Conservation (phyloP, 495 filamentous ascomycete species). For the Neurospora cerealis region DNA sequence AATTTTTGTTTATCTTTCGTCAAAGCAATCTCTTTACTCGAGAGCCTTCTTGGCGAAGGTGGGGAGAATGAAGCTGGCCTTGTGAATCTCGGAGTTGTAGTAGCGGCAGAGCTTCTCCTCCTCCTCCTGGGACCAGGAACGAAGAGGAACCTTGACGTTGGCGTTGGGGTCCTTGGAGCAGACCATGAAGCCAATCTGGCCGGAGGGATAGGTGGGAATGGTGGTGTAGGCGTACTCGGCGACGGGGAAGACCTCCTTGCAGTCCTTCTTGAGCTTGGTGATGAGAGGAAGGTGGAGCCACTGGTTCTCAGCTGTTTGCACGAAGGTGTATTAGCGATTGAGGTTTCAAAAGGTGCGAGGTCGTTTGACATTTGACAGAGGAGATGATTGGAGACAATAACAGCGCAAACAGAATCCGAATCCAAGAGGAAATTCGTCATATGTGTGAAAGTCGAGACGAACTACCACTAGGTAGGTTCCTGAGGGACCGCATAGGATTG, state of each 20-base stretch:
- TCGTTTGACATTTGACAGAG: slow-evolving; percentile 2
- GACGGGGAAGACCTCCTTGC: slow-evolving; percentile 92
- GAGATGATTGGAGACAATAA: not conserved
- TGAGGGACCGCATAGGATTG: slow-evolving; percentile 10
- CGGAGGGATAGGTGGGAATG: slow-evolving; percentile 97
- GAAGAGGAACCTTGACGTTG: slow-evolving; percentile 74
- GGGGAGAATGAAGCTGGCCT: slow-evolving; percentile 85
- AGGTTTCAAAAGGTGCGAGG: not conserved
- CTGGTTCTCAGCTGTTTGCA: slow-evolving; percentile 81
- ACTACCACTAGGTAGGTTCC: slow-evolving; percentile 25
- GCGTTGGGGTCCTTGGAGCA: slow-evolving; percentile 86
- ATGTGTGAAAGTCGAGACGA: slow-evolving; percentile 16
- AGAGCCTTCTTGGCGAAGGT: slow-evolving; percentile 82
- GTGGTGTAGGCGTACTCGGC: slow-evolving; percentile 99
- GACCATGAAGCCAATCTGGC: slow-evolving; percentile 99
- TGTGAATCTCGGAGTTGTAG: slow-evolving; percentile 93
- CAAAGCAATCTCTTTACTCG: slow-evolving; percentile 23
- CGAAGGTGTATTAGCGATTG: slow-evolving; percentile 19
- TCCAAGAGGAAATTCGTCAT: slow-evolving; percentile 1
- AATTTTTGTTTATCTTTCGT: not conserved
- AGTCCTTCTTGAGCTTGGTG: slow-evolving; percentile 83
- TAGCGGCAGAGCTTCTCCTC: slow-evolving; percentile 88
- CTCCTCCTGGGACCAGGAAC: slow-evolving; percentile 71
- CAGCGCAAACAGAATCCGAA: not conserved
- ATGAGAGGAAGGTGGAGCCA: slow-evolving; percentile 96